Base-by-base conservation (phyloP, 768 basidiomycete species). In the Xerocomus potaroensis region DNA sequence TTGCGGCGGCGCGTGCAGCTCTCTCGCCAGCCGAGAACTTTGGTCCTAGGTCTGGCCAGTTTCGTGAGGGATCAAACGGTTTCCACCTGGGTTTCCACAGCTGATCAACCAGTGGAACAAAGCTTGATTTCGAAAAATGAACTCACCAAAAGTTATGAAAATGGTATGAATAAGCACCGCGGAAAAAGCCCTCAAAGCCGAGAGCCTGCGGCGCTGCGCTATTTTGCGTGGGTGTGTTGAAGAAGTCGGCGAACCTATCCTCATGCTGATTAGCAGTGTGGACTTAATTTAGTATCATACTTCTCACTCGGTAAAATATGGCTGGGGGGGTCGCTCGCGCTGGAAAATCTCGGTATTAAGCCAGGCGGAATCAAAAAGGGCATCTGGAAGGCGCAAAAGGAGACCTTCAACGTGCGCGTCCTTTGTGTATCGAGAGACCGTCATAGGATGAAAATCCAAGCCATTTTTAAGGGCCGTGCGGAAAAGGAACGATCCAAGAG, bases 361-460 rank as follows among this genome's bases (percentile, higher is more conserved):
- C 94, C 94, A 98, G 2, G 96, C 95, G 10, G 94, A 84, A 65
- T 98, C 95, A 54, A 98, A 97, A 47, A 99, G 69, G 8, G 95
- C 95, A 62, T 98, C 96, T 0, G 96, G 94, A 15, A 99, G 75
- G 21, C 91, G 80, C 46, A 93, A 78, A 23, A 99, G 71, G 36
- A 98, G 72, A 5, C 78, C 81, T 50, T 95, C 91, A 24, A 97
- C 58, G 50, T 84, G 75, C 1, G 93, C 92, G 54, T 99, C 95
- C 67, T 87, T 87, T 24, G 85, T 81, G 64, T 99, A 99, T 49
- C 80, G 76, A 33, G 88, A 86, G 30, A 99, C 84, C 1, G 88
- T 91, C 90, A 94, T 94, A 0, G 95, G 95, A 60, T 99, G 96
- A 69, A 99, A 97, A 68, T 97, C 95, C 63, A 97, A 66, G 18